These are phyloP conservation scores for Bifiguratus adelaidae DNA, from an alignment of 192 early-diverging fungal genomes.

Conservation along the genomic window DNA sequence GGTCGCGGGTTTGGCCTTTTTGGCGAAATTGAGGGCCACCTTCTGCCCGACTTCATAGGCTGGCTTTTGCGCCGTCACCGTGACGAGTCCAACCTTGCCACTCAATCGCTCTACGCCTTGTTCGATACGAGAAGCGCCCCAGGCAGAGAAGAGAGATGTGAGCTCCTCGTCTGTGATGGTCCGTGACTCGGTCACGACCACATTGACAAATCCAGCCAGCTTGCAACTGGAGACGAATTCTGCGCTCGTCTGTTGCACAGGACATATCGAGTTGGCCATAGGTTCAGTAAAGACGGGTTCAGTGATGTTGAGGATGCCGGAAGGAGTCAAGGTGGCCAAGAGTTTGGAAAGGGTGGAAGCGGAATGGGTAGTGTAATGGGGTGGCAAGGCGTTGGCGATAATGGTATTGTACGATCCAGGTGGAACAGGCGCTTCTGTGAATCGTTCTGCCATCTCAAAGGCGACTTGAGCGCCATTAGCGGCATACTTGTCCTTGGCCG, in stretches of 20 bases:
- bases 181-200: slow-evolving; percentile 18
- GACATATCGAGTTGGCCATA: slow-evolving; percentile 23
- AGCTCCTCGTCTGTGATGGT: slow-evolving; percentile 35
- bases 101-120: slow-evolving; percentile 24
- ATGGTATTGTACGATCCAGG: slow-evolving; percentile 48
- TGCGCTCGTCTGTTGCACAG: slow-evolving; percentile 41
- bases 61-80: slow-evolving; percentile 62
- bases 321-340: slow-evolving; percentile 50
- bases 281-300: slow-evolving; percentile 56
- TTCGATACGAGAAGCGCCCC: slow-evolving; percentile 37
- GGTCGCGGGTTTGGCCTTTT: slow-evolving; percentile 36
- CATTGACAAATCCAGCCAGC: slow-evolving; percentile 80
- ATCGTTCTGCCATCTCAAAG: no score
- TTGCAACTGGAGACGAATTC: slow-evolving; percentile 61
- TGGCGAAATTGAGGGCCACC: slow-evolving; percentile 69
- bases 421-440: slow-evolving; percentile 42
- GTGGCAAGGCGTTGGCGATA: slow-evolving; percentile 40
- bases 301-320: slow-evolving; percentile 48
- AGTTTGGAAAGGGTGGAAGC: slow-evolving; percentile 45
- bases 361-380: slow-evolving; percentile 53
- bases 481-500: no score
- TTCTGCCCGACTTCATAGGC: slow-evolving; percentile 80
- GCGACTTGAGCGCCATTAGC: no score
- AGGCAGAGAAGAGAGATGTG: slow-evolving; percentile 34
- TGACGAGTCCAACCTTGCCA: slow-evolving; percentile 33